These are phyloP conservation scores for Aphanocladium album DNA, from an alignment of 2,329 filamentous ascomycete species.

Conservation along the genomic window DNA sequence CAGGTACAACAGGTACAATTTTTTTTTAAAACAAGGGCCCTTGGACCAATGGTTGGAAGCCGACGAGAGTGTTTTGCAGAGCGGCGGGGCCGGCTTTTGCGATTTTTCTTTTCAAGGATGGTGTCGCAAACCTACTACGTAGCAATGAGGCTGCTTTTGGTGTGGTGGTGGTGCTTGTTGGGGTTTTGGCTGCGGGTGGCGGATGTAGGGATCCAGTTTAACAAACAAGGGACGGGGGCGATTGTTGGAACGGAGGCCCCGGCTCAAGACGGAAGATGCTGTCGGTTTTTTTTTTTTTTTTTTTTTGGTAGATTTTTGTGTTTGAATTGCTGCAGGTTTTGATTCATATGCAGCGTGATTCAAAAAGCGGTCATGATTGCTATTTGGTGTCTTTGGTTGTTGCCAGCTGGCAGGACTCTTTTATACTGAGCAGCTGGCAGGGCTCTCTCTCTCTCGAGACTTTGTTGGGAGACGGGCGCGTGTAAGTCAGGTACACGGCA, in stretches of 20 bases:
- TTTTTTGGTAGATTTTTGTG: neutral
- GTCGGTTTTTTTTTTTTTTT: neutral
- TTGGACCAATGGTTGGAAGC: neutral
- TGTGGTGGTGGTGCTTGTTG: neutral
- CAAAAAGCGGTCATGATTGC: neutral
- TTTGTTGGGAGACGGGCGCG: conserved; percentile 1
- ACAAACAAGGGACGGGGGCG: neutral
- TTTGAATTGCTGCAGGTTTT: no score
- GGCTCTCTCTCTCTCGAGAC: no score
- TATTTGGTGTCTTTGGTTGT: neutral
- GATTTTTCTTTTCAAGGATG: neutral
- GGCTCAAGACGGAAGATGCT: neutral
- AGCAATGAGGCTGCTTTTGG: neutral
- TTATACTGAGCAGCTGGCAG: conserved; percentile 4
- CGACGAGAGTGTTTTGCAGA: neutral
- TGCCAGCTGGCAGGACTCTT: neutral
- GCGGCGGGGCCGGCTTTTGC: neutral
- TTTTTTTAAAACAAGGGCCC: neutral
- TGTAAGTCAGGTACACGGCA: neutral
- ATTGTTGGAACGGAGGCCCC: neutral
- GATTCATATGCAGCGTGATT: neutral
- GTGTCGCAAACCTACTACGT: neutral
- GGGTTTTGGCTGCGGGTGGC: neutral
- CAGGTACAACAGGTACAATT: neutral
- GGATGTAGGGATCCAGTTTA: neutral